Evolutionary conservation across 768 basidiomycete genomes (phyloP).

Genomic region (Harrya chromipes): DNA sequence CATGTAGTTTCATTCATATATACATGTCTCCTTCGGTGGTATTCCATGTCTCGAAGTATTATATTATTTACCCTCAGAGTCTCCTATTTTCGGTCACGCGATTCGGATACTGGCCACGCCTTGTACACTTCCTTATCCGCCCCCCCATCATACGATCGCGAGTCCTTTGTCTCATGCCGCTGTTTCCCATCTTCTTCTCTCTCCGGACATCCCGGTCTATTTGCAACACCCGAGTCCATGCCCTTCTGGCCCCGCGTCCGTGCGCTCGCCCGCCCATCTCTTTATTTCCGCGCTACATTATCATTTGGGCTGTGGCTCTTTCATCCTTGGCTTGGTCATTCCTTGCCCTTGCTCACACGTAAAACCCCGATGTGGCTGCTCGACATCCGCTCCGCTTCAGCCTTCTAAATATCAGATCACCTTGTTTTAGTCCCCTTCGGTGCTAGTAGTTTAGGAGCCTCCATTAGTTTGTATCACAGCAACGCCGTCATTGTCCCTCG

Average conservation of each 20-base stretch:
- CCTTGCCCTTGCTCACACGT: conserved; percentile 22
- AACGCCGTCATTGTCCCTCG: neutral
- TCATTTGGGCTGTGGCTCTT: conserved; percentile 11
- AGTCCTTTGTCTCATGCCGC: conserved; percentile 26
- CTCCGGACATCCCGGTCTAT: conserved; percentile 25
- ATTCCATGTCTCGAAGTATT: too few relatives aligned
- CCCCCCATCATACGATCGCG: conserved; percentile 12
- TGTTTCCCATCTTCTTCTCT: conserved; percentile 11
- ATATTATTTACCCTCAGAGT: too few relatives aligned
- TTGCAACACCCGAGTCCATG: conserved; percentile 23
- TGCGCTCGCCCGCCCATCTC: conserved; percentile 11
- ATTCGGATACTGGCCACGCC: conserved; percentile 1
- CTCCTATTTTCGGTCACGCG: too few relatives aligned
- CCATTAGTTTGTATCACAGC: conserved; percentile 3
- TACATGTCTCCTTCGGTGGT: neutral
- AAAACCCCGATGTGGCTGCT: conserved; percentile 18
- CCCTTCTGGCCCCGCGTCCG: conserved; percentile 20
- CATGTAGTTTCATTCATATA: neutral
- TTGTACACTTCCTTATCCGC: conserved; percentile 22
- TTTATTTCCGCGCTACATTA: conserved; percentile 26
- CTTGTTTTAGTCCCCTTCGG: conserved; percentile 21
- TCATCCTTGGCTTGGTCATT: conserved; percentile 8
- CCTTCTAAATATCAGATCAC: conserved; percentile 13
- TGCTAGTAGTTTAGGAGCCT: conserved; percentile 16
- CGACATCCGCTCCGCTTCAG: conserved; percentile 5